Base-by-base conservation (phyloP, 23 red algal genomes). In the Pyropia yezoensis region DNA sequence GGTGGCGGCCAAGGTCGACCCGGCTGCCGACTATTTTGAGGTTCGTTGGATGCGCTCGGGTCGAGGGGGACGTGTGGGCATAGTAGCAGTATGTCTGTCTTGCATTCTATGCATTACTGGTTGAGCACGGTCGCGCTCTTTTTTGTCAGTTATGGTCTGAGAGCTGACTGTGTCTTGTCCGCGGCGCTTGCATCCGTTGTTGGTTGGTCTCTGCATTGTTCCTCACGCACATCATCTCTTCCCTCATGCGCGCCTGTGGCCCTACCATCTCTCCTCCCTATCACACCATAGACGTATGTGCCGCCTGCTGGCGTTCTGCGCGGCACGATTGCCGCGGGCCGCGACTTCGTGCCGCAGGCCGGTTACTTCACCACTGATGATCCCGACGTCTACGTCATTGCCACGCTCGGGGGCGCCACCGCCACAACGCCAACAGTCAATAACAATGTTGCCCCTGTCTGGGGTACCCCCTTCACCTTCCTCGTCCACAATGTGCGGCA, bases 1-100 rank as follows among this genome's bases (percentile, higher is more conserved):
- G 27, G 23, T 87, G 13, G 62, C 76, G 11, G 54, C 76, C 70
- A 87, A 87, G 55, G 50, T 87, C 45, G 82, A 87, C 56, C 82
- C 82, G 18, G 22, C 63, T 28, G 71, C 66, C 50, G 50, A 66
- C 21, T 76, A 59, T 33, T 87, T 76, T 21, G 18, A 70, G 39
- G 39, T 47, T 12, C 39, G 39, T 47, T 47, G 12, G 30, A 33
- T 33, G 30, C 39, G 0, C 39, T 11, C 4, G 3, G 11, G 39
- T 47, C 0, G 39, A 47, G 4, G 11, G 12, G 39, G 39, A 11
- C 9, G 39, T 47, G 9, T 47, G 39, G 39, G 39, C 0, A 8
- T 8, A 47, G 39, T 11, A 47, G 39, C 4, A 13, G 4, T 12
- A 1, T 13, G 11, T 47, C 39, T 47, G 7, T 0, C 9, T 47